Evolutionary conservation across 2,329 filamentous ascomycete genomes (phyloP).

Genomic region (Penicillium sp.): DNA sequence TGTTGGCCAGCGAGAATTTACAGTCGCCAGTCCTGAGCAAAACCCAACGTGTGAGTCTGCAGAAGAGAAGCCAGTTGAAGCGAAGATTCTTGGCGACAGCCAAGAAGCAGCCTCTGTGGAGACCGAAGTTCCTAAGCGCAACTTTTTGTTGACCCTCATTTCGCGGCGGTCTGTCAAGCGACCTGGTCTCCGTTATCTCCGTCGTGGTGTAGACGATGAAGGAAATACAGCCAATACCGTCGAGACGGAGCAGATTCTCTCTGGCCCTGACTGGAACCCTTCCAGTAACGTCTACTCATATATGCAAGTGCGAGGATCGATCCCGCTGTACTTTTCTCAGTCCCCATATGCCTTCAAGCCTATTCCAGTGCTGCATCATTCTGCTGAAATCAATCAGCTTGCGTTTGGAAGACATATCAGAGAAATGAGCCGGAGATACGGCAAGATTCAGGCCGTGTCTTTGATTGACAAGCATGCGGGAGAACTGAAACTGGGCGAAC

Average conservation of each 20-base stretch:
- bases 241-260: slow-evolving; percentile 93
- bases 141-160: slow-evolving; percentile 81
- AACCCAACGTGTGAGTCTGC: slow-evolving; percentile 6
- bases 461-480: slow-evolving; percentile 85
- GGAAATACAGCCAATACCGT: slow-evolving; percentile 87
- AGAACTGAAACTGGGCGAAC: slow-evolving; percentile 74
- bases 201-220: slow-evolving; percentile 85
- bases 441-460: slow-evolving; percentile 73
- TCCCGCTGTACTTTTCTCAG: slow-evolving; percentile 93
- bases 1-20: slow-evolving; percentile 80
- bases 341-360: slow-evolving; percentile 92
- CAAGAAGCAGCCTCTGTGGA: slow-evolving; percentile 29
- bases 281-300: slow-evolving; percentile 72
- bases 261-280: slow-evolving; percentile 64
- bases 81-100: slow-evolving; percentile 46
- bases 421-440: slow-evolving; percentile 68
- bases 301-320: slow-evolving; percentile 83
- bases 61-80: slow-evolving; percentile 23
- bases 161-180: slow-evolving; percentile 85
- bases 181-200: slow-evolving; percentile 84
- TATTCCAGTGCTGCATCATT: slow-evolving; percentile 77
- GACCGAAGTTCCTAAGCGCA: slow-evolving; percentile 33
- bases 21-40: slow-evolving; percentile 55
- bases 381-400: slow-evolving; percentile 70
- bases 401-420: slow-evolving; percentile 81